Conservation (phyloP, 148 eudicot genomes). For the Vaccinium corymbosum region DNA sequence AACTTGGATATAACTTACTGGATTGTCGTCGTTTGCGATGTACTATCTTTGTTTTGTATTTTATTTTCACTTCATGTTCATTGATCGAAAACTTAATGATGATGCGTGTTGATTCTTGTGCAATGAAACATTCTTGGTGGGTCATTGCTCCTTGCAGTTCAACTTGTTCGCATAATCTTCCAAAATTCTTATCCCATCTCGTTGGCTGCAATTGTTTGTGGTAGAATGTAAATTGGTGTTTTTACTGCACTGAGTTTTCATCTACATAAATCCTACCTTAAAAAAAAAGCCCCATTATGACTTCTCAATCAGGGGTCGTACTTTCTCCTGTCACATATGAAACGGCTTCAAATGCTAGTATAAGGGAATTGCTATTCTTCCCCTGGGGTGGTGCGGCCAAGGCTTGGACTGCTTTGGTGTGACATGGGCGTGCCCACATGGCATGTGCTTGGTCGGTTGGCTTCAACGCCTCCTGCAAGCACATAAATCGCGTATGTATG, state of each 20-base stretch:
- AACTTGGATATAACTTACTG: not conserved
- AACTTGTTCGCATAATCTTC: not conserved
- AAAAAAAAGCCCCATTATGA: no score
- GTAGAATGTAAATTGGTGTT: not conserved
- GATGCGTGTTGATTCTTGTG: not conserved
- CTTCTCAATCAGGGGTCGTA: no score
- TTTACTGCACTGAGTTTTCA: no score
- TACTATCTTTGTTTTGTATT: not conserved
- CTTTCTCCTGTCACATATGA: no score
- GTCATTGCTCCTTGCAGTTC: not conserved
- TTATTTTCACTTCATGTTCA: not conserved
- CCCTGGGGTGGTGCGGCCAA: no score
- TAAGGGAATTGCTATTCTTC: no score
- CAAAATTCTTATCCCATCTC: not conserved
- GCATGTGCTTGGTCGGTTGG: no score
- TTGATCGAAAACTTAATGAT: not conserved
- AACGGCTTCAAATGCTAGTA: not conserved
- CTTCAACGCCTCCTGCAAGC: no score
- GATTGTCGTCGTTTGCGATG: not conserved
- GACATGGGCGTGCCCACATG: no score
- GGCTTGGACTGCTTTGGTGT: no score
- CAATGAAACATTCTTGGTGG: not conserved
- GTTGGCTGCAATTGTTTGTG: not conserved
- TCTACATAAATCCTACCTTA: no score
- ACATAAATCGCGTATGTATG: no score